Conservation (phyloP, 495 filamentous ascomycete genomes). For the Talaromyces ruber region DNA sequence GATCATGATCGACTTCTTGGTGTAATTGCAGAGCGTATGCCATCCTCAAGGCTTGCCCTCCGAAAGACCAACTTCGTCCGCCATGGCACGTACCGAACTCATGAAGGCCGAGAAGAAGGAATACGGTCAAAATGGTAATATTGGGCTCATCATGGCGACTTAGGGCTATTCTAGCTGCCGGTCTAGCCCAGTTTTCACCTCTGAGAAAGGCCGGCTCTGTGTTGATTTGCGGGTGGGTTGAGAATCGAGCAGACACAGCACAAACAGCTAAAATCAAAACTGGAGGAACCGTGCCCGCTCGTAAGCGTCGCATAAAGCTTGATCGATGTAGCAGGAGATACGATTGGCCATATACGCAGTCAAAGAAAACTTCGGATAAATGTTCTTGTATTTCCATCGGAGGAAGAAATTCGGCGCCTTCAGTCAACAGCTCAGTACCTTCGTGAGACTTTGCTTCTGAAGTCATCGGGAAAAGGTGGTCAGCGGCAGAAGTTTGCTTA, state of each 20-base stretch:
- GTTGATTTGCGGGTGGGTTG: constrained; percentile 82
- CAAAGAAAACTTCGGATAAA: constrained; percentile 90
- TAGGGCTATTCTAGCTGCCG: constrained; percentile 74
- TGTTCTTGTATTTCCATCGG: constrained; percentile 89
- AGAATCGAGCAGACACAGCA: constrained; percentile 87
- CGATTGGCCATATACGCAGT: constrained; percentile 90
- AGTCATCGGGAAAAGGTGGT: constrained; percentile 46
- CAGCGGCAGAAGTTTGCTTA: constrained; percentile 32
- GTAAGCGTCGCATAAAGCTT: constrained; percentile 83
- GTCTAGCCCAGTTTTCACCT: constrained; percentile 81
- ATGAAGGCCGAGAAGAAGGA: constrained; percentile 81
- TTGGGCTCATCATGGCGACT: constrained; percentile 90
- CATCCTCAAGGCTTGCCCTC: constrained; percentile 93
- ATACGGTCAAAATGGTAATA: constrained; percentile 86
- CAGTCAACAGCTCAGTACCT: constrained; percentile 62
- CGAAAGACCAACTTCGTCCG: constrained; percentile 89
- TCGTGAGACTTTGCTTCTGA: constrained; percentile 55
- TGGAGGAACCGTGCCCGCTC: constrained; percentile 62
- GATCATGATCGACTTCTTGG: constrained; percentile 85
- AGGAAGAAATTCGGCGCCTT: constrained; percentile 78
- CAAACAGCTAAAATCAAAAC: constrained; percentile 87
- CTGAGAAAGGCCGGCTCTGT: constrained; percentile 80
- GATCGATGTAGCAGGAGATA: constrained; percentile 96
- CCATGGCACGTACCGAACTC: constrained; percentile 97
- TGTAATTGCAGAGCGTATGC: constrained; percentile 93